Conservation (phyloP, 306 rosid genomes). For the Carpinus viminea region DNA sequence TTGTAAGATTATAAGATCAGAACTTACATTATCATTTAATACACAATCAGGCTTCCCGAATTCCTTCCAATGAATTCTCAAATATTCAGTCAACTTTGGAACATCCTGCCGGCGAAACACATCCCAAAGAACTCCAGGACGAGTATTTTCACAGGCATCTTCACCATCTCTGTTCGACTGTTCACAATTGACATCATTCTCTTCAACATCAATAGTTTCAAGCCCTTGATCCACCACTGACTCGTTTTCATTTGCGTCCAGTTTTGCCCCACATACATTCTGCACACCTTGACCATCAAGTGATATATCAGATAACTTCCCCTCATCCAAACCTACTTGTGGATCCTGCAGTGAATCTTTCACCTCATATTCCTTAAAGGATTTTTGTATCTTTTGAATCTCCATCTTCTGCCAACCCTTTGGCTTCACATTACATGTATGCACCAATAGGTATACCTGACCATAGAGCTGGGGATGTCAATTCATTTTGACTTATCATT, state of each 20-base stretch:
- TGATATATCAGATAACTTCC: constrained; percentile 49
- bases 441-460: constrained; percentile 92
- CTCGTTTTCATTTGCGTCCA: constrained; percentile 49
- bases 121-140: constrained; percentile 82
- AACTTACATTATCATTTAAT: constrained; percentile 55
- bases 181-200: constrained; percentile 36
- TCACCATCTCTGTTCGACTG: constrained; percentile 43
- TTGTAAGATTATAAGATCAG: neutral
- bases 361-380: constrained; percentile 41
- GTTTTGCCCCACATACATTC: constrained; percentile 34
- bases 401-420: constrained; percentile 50
- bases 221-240: constrained; percentile 37
- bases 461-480: constrained; percentile 30
- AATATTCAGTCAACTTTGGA: constrained; percentile 69
- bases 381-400: constrained; percentile 40
- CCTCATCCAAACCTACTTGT: constrained; percentile 40
- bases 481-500: constrained; percentile 29
- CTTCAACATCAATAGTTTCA: constrained; percentile 42
- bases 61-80: constrained; percentile 63
- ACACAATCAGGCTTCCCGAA: constrained; percentile 47
- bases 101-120: constrained; percentile 77
- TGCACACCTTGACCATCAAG: constrained; percentile 37
- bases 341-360: constrained; percentile 48
- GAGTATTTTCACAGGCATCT: constrained; percentile 43
- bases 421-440: constrained; percentile 64